Conservation (phyloP, 2,329 filamentous ascomycete genomes). For the Venturia effusa region DNA sequence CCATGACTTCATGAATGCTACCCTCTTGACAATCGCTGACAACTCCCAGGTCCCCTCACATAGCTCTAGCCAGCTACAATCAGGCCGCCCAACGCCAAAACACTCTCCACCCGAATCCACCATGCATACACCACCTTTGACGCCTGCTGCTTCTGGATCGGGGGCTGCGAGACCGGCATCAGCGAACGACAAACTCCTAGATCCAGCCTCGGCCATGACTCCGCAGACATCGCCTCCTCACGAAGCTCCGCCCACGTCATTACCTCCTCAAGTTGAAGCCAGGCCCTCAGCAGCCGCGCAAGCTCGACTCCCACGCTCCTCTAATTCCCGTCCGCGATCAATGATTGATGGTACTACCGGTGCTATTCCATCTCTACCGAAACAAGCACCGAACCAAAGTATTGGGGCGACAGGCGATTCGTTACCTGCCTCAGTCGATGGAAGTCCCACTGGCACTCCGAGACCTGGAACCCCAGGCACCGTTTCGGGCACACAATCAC, state of each 20-base stretch:
- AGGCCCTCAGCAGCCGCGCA: constrained; percentile 16
- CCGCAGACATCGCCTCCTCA: constrained; percentile 39
- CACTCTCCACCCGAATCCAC: constrained; percentile 57
- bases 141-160: constrained; percentile 65
- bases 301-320: constrained; percentile 5
- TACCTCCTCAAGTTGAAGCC: constrained; percentile 7
- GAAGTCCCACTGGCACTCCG: constrained; percentile 49
- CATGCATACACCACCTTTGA: constrained; percentile 81
- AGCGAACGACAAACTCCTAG: constrained; percentile 26
- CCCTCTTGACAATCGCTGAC: constrained; percentile 15
- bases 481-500: constrained; percentile 47
- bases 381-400: constrained; percentile 42
- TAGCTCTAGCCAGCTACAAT: constrained; percentile 16
- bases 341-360: constrained; percentile 30
- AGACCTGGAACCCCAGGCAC: constrained; percentile 33
- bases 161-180: constrained; percentile 37
- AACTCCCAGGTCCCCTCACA: constrained; percentile 36
- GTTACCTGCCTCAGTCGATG: constrained; percentile 42
- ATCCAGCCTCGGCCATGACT: constrained; percentile 40
- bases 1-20: background rate
- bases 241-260: constrained; percentile 13
- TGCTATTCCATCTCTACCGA: constrained; percentile 34
- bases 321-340: constrained; percentile 31
- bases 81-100: constrained; percentile 50
- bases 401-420: constrained; percentile 47